Evolutionary conservation across 176 grass and related monocot genomes (phyloP), one percentile per base, ranked within the genome.

Genomic region (Musa schizocarpa): DNA sequence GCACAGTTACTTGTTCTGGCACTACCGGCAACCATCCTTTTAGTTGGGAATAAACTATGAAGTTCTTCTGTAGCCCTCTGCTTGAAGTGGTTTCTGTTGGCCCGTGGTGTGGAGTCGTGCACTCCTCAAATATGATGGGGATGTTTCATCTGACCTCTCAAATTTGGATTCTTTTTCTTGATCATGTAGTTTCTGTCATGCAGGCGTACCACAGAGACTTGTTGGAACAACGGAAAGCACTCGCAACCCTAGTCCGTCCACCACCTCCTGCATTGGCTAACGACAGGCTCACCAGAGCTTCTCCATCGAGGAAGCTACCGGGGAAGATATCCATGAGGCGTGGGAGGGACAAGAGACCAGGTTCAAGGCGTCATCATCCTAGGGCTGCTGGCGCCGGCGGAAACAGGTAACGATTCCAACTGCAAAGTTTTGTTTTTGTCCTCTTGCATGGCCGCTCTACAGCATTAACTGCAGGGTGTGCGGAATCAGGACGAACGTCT

Each of bases 171-270:
- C 34, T 9, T 11, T 11, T n/a, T 24, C 59, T 8, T 59, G 14
- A 3, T 61, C 12, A 72, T 82, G 76, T n/a, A 6, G 34, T 43
- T 43, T 43, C 34, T 43, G 34, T 52, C 76, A 76, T 75, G 55
- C 86, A 97, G 93, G 75, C 88, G 19, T 97, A 97, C 69, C 93
- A 97, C 77, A 90, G 90, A 81, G 90, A 93, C 9, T 80, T 97
- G 72, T 81, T 86, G 78, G 86, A 90, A 74, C 87, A 93, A 84
- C 83, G 83, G 12, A 74, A 57, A 14, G 22, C 72, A 76, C 72
- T 80, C 61, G 81, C 80, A 25, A 63, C 78, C 29, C 76, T 88
- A 24, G 82, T 76, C 68, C 84, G 57, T 54, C 87, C 69, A 2
- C 79, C 54, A 5, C 81, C 83, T 68, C 79, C 89, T 19, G 12